Evolutionary conservation across 345 rosid species (phyloP).

Genomic region (Ricinus communis): DNA sequence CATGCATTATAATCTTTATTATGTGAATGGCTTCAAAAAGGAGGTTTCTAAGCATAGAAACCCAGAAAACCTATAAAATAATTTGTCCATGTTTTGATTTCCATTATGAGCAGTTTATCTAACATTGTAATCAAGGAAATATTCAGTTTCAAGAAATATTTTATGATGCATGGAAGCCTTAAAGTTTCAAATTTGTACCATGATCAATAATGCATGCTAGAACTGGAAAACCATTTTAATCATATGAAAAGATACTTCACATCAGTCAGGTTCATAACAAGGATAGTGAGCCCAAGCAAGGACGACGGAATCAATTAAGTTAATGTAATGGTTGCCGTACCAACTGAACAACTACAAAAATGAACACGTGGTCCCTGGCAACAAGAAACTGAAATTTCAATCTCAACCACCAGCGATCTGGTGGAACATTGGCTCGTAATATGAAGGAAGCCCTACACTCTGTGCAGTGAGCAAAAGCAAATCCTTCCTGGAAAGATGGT

Average conservation of each 20-base stretch:
- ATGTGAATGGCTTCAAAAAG: too few species aligned
- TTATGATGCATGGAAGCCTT: too few species aligned
- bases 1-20: too few species aligned
- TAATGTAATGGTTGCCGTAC: slow-evolving; percentile 42
- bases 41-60: too few species aligned
- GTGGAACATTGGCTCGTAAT: slow-evolving; percentile 91
- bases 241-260: background rate
- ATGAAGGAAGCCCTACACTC: slow-evolving; percentile 93
- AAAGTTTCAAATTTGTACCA: too few species aligned
- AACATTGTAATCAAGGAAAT: too few species aligned
- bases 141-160: background rate
- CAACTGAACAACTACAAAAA: slow-evolving; percentile 93
- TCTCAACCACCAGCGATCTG: slow-evolving; percentile 99
- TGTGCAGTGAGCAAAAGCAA: slow-evolving; percentile 99
- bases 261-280: too few species aligned
- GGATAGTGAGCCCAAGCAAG: slow-evolving; percentile 1
- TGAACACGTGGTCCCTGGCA: slow-evolving; percentile 91
- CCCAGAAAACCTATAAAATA: too few species aligned
- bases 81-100: too few species aligned
- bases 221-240: background rate
- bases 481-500: slow-evolving; percentile 78
- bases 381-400: slow-evolving; percentile 96
- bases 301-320: slow-evolving; percentile 7
- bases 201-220: too few species aligned
- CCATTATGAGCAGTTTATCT: too few species aligned